Conservation (phyloP, 148 eudicot genomes). For the Nepenthes gracilis region DNA sequence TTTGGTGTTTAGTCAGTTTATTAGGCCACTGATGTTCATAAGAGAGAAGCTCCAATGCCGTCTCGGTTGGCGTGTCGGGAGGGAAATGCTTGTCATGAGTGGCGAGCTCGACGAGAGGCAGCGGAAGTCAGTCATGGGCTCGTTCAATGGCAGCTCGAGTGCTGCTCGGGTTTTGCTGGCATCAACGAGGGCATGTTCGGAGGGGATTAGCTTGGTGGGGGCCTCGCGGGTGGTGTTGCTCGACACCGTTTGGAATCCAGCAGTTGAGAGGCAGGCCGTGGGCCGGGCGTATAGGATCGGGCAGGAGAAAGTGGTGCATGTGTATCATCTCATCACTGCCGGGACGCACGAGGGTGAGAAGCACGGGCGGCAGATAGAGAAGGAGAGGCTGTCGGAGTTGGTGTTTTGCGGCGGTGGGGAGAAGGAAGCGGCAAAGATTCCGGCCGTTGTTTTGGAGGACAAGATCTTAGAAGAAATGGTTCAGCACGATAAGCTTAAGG, state of each 20-base stretch:
- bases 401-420: constrained; percentile 33
- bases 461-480: constrained; percentile 44
- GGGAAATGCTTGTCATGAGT: constrained; percentile 31
- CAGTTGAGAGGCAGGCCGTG: constrained; percentile 73
- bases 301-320: constrained; percentile 46
- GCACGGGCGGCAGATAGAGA: constrained; percentile 29
- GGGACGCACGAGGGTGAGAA: constrained; percentile 45
- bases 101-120: constrained; percentile 30
- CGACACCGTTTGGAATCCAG: constrained; percentile 79
- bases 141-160: constrained; percentile 45
- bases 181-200: constrained; percentile 61
- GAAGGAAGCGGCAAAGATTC: neutral
- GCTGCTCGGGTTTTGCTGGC: constrained; percentile 67
- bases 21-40: constrained; percentile 29
- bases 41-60: constrained; percentile 15
- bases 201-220: constrained; percentile 72
- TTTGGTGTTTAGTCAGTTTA: constrained; percentile 54
- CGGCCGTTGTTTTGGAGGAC: constrained; percentile 31
- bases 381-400: constrained; percentile 46
- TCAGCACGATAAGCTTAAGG: constrained; percentile 19
- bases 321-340: constrained; percentile 46
- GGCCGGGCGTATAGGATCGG: constrained; percentile 80
- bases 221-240: constrained; percentile 76
- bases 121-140: constrained; percentile 29
- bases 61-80: constrained; percentile 42